Evolutionary conservation across 2,329 filamentous ascomycete genomes (phyloP), one percentile per base, ranked within the genome.

Genomic region (Kalaharituber pfeilii): DNA sequence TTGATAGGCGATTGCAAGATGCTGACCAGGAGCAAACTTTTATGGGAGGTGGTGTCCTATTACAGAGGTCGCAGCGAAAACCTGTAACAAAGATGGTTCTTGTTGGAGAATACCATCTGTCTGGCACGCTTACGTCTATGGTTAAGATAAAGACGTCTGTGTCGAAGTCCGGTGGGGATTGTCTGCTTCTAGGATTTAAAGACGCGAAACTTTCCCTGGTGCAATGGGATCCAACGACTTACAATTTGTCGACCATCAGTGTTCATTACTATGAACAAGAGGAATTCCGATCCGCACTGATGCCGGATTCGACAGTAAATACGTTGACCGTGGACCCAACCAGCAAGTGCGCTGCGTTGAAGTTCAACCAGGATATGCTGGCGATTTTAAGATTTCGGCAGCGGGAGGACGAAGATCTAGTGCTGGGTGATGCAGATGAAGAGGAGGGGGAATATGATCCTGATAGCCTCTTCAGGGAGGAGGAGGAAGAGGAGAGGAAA

Each of bases 211-310:
- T 96, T 65, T 93, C 85, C 68, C 73, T 98, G 67, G 75, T 94
- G 54, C 86, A 95, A 71, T 98, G 91, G 91, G 86, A 96, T 66
- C 80, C 86, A 7, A 79, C 83, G 66, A 80, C 79, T 61, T 76
- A 84, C 68, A 78, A 78, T 51, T 80, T 96, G 63, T 81, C 82
- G 63, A 96, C 89, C 52, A 79, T 91, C 59, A 96, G 89, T 51
- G 89, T 98, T 64, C 91, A 98, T 71, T 96, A 88, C 73, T 98
- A 96, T 70, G 91, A 98, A 68, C 85, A 91, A 67, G 88, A 95
- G 65, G 88, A 94, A 66, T 64, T 64, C 39, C 59, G 56, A 51
- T 61, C 60, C 5, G 53, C 60, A 5, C 9, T 60, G 7, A 73
- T 89, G 58, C 79, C 83, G 61, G 80, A 82, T 52, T 83, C 79